Percentiles rank a stretch among this genome's conserved stretches.
Conservation (phyloP, 176 grass and related monocot species). For the Stipa capillata region DNA sequence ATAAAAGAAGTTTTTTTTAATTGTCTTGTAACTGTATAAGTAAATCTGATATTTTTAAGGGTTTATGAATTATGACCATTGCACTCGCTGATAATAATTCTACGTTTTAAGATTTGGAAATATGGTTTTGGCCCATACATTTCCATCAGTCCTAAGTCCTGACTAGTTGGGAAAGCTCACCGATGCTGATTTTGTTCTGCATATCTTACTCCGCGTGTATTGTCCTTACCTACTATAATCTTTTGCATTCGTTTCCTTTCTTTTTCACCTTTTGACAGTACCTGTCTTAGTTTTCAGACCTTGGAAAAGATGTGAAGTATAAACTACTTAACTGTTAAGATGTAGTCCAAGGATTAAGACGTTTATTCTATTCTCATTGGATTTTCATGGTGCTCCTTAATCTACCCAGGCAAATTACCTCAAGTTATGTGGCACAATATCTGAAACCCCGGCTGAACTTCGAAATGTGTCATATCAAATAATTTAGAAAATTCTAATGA, state of each 20-base stretch:
- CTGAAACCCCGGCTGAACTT: slow-evolving; percentile 48
- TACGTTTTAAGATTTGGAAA: background rate
- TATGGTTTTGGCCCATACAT: background rate
- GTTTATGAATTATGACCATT: background rate
- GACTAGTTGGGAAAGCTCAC: background rate
- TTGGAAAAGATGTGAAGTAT: background rate
- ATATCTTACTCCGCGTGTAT: background rate
- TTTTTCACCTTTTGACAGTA: background rate
- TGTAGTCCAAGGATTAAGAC: background rate
- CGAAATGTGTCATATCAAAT: slow-evolving; percentile 11
- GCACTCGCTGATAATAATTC: background rate
- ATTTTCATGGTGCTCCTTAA: background rate
- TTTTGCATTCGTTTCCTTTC: background rate
- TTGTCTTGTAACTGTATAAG: background rate
- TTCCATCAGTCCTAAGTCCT: background rate
- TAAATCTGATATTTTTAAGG: background rate
- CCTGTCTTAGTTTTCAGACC: background rate
- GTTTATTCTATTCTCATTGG: background rate
- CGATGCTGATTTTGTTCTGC: background rate
- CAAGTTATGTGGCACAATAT: slow-evolving; percentile 41
- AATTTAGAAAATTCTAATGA: slow-evolving; percentile 19
- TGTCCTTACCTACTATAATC: background rate
- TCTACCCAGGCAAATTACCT: slow-evolving; percentile 49
- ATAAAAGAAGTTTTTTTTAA: background rate
- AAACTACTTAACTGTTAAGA: background rate